Conservation (phyloP, 2,329 filamentous ascomycete genomes). For the Cladosporium sp. region DNA sequence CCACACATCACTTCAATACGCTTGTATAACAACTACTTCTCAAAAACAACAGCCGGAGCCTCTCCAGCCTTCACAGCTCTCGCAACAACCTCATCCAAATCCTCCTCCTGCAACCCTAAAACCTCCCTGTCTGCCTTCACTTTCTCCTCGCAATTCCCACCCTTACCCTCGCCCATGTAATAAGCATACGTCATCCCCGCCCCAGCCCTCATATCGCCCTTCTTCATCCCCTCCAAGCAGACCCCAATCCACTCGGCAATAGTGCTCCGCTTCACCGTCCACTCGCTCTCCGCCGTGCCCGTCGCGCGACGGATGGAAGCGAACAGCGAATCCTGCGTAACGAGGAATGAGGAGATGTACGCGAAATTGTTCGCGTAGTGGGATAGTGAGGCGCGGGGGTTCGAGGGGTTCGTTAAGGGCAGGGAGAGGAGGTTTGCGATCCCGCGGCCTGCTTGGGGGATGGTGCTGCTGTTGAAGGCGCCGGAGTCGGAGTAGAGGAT, state of each 20-base stretch:
- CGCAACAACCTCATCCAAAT: slow-evolving; percentile 40
- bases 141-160: slow-evolving; percentile 30
- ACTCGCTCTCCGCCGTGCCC: slow-evolving; percentile 38
- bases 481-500: slow-evolving; percentile 38
- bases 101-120: slow-evolving; percentile 41
- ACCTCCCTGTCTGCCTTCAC: slow-evolving; percentile 40
- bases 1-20: neutral
- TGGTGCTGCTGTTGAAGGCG: slow-evolving; percentile 37
- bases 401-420: slow-evolving; percentile 26
- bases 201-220: slow-evolving; percentile 44
- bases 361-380: slow-evolving; percentile 38
- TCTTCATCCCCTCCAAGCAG: slow-evolving; percentile 47
- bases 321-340: slow-evolving; percentile 42
- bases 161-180: slow-evolving; percentile 27
- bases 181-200: slow-evolving; percentile 24
- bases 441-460: slow-evolving; percentile 35
- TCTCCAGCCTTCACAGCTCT: slow-evolving; percentile 27
- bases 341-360: slow-evolving; percentile 39
- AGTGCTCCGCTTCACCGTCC: slow-evolving; percentile 32
- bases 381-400: slow-evolving; percentile 37
- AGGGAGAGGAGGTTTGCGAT: slow-evolving; percentile 39
- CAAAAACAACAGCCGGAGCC: neutral
- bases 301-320: slow-evolving; percentile 38
- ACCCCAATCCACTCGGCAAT: slow-evolving; percentile 49
- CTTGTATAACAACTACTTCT: slow-evolving; percentile 2